Percentiles rank a stretch among this genome's conserved stretches.
These are phyloP conservation scores for Halenospora varia DNA, from an alignment of 495 filamentous ascomycete species.

Conservation along the genomic window DNA sequence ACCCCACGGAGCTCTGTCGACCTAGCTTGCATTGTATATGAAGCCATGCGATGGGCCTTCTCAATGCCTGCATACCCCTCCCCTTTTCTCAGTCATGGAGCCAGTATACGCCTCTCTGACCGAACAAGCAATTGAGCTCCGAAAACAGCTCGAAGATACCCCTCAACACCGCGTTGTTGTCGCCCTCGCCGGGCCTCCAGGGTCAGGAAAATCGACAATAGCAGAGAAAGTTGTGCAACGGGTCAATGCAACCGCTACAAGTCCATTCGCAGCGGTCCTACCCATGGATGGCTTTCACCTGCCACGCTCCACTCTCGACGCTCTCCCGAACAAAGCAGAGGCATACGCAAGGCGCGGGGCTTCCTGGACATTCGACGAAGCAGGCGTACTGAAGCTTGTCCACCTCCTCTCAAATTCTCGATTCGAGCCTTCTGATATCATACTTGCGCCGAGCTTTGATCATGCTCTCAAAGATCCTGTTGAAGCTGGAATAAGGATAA, in stretches of 20 bases:
- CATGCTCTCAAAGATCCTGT: conserved; percentile 40
- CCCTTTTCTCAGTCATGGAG: conserved; percentile 11
- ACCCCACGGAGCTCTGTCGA: background rate
- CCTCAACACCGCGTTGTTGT: background rate
- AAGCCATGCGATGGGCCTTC: background rate
- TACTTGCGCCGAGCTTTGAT: conserved; percentile 35
- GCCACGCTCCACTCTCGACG: conserved; percentile 30
- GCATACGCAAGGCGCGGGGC: conserved; percentile 38
- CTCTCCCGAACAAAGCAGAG: conserved; percentile 33
- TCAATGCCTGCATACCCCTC: background rate
- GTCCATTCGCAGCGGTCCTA: conserved; percentile 24
- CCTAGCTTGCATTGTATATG: background rate
- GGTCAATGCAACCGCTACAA: conserved; percentile 25
- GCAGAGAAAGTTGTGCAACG: conserved; percentile 15
- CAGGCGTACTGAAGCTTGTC: conserved; percentile 29
- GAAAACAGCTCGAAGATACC: background rate
- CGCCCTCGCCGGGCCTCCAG: background rate
- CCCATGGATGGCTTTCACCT: conserved; percentile 45
- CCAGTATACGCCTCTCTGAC: conserved; percentile 20
- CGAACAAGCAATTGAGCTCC: conserved; percentile 3
- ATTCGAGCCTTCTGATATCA: conserved; percentile 4
- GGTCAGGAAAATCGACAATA: background rate
- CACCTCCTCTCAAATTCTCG: conserved; percentile 22
- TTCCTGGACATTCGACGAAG: conserved; percentile 39
- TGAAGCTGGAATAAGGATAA: conserved; percentile 32